Base-by-base conservation (phyloP, 2,329 filamentous ascomycete genomes). In the Cladophialophora bantiana region DNA sequence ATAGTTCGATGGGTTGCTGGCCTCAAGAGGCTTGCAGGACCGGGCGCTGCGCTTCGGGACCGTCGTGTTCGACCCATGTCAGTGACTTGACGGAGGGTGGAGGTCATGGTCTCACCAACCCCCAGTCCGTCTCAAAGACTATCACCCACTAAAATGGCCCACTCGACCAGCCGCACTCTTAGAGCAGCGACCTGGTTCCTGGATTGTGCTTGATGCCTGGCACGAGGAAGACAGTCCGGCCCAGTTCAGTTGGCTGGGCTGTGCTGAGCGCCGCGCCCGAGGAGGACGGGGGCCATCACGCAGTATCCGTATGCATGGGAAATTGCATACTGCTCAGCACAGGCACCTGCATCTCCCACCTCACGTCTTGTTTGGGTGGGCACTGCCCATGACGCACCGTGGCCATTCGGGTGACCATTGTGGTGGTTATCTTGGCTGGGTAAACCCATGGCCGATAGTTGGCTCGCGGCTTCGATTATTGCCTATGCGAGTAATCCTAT, bases 61-160 rank as follows among this genome's bases (percentile, higher is more conserved):
- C 70, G 67, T 69, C 65, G 70, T 70, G 61, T 55, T 56, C 65
- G 70, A 65, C 65, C 70, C 69, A 70, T 72, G 59, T 48, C 40
- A 61, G 48, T 54, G 59, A 54, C 59, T 31, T 63, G 64, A 66
- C 69, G 70, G 71, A 69, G 63, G 53, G 53, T 58, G 54, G 61
- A 58, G 53, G 53, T 34, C 53, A 32, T 40, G 64, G 68, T 71
- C 70, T 70, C 59, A 62, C 59, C 59, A 55, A 45, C 59, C 59
- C 65, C 64, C 69, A 64, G 68, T 60, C 70, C 71, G 65, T 67
- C 68, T 62, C 66, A 68, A 69, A 70, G 65, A 69, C 70, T 72
- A 71, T 72, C 71, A 73, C 70, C 69, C 70, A 70, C 68, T 71
- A 69, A 68, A 18, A 20, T 61, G 65, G 66, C 58, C 70, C 67